Percentiles rank a stretch among this genome's conserved stretches.
Evolutionary conservation across 2,329 filamentous ascomycete genomes (phyloP).

Genomic region (Epichloe coenophiala): DNA sequence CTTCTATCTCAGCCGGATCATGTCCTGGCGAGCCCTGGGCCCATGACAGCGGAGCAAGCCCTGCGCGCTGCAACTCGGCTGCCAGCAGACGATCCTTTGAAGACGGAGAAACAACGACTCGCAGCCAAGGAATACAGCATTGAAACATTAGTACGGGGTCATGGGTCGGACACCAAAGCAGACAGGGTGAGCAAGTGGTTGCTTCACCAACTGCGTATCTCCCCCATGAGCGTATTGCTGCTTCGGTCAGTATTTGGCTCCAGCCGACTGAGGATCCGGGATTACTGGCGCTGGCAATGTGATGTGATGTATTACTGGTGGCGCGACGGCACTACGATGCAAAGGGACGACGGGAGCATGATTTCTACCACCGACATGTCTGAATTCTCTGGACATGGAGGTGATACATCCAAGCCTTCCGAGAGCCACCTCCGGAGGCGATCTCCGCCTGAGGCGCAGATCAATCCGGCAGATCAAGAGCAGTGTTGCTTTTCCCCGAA

Average conservation of each 20-base stretch:
- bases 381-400: slow-evolving; percentile 12
- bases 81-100: slow-evolving; percentile 21
- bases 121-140: slow-evolving; percentile 37
- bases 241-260: slow-evolving; percentile 23
- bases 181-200: slow-evolving; percentile 39
- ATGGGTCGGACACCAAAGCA: slow-evolving; percentile 22
- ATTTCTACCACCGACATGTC: slow-evolving; percentile 12
- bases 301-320: slow-evolving; percentile 27
- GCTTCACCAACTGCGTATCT: slow-evolving; percentile 34
- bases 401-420: slow-evolving; percentile 11
- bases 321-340: slow-evolving; percentile 14
- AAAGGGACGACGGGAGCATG: slow-evolving; percentile 6
- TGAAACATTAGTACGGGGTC: slow-evolving; percentile 25
- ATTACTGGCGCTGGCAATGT: slow-evolving; percentile 22
- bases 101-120: slow-evolving; percentile 21
- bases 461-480: slow-evolving; percentile 2
- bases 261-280: slow-evolving; percentile 18
- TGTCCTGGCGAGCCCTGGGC: slow-evolving; percentile 22
- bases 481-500: background rate
- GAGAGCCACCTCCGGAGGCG: slow-evolving; percentile 12
- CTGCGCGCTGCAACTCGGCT: slow-evolving; percentile 25
- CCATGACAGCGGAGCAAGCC: slow-evolving; percentile 27
- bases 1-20: slow-evolving; percentile 37
- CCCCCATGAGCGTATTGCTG: slow-evolving; percentile 30
- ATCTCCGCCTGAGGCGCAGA: background rate